Percentiles rank a stretch among this genome's conserved stretches.
phyloP scores from a whole-genome alignment of 2,329 filamentous ascomycete genomes.

The Scytalidium lignicola region DNA sequence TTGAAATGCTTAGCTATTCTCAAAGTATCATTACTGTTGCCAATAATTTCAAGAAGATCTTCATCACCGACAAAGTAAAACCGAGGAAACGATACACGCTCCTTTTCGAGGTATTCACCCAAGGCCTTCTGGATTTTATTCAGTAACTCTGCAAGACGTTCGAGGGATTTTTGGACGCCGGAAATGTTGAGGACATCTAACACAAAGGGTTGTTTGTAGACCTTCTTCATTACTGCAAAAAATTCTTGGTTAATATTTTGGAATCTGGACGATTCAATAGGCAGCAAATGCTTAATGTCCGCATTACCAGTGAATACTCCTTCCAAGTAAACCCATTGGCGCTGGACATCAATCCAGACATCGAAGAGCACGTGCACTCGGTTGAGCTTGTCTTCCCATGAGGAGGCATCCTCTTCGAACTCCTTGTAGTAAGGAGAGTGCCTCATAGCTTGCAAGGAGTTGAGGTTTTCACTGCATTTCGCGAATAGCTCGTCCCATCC shows the following conservation, averaged over 20 bases:
- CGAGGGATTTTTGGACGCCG: conserved; percentile 91
- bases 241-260: conserved; percentile 99
- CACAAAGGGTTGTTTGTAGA: conserved; percentile 92
- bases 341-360: conserved; percentile 99
- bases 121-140: conserved; percentile 99
- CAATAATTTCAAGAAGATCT: conserved; percentile 96
- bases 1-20: conserved; percentile 98
- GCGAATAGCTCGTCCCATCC: conserved; percentile 98
- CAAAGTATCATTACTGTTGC: conserved; percentile 95
- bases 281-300: conserved; percentile 96
- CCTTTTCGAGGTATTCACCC: conserved; percentile 96
- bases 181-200: conserved; percentile 94
- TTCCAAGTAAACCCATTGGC: conserved; percentile 99
- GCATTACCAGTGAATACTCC: conserved; percentile 98
- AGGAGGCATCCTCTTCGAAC: conserved; percentile 93
- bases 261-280: conserved; percentile 93
- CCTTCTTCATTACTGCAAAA: conserved; percentile 98
- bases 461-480: conserved; percentile 96
- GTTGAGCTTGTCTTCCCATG: conserved; percentile 98
- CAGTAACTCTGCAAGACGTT: conserved; percentile 90
- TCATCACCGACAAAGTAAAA: conserved; percentile 99
- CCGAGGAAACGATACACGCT: conserved; percentile 92
- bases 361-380: conserved; percentile 96
- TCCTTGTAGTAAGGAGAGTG: conserved; percentile 99
- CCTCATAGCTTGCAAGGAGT: conserved; percentile 96